Percentiles rank a stretch among this genome's conserved stretches.
Conservation (phyloP, 306 rosid genomes). For the Vigna nakashimae region DNA sequence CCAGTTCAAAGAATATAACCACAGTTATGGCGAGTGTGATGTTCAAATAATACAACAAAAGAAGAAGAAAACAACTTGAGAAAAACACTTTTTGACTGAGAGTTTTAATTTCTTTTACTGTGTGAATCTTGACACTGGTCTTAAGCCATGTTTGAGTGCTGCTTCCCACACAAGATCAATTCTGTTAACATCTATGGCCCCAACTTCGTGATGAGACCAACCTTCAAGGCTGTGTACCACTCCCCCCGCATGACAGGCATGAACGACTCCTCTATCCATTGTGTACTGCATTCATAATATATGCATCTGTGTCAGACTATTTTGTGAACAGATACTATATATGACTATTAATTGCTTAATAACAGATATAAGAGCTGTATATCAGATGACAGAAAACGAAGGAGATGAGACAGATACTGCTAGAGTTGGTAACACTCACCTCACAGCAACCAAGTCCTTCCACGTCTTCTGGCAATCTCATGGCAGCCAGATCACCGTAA, state of each 20-base stretch:
- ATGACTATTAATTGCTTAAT: too few relatives aligned
- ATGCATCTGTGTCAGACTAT: background rate
- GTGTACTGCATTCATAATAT: constrained; percentile 69
- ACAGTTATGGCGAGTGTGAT: constrained; percentile 26
- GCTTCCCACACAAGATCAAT: constrained; percentile 96
- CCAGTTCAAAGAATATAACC: constrained; percentile 17
- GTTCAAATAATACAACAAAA: constrained; percentile 28
- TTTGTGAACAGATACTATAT: background rate
- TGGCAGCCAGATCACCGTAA: constrained; percentile 98
- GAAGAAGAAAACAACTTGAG: constrained; percentile 14
- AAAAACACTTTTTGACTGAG: background rate
- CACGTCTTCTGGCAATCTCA: constrained; percentile 85
- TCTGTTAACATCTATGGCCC: constrained; percentile 83
- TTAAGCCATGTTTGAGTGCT: constrained; percentile 84
- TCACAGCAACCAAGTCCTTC: constrained; percentile 88
- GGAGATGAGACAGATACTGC: background rate
- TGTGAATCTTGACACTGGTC: constrained; percentile 57
- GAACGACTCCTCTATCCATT: constrained; percentile 96
- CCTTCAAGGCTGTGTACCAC: constrained; percentile 91
- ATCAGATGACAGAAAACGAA: background rate
- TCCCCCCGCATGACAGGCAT: constrained; percentile 99
- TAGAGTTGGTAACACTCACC: constrained; percentile 50
- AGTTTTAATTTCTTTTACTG: background rate
- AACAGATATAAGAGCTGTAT: background rate
- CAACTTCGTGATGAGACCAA: constrained; percentile 95